Conservation (phyloP, 768 basidiomycete genomes). For the Kwoniella sp. region DNA sequence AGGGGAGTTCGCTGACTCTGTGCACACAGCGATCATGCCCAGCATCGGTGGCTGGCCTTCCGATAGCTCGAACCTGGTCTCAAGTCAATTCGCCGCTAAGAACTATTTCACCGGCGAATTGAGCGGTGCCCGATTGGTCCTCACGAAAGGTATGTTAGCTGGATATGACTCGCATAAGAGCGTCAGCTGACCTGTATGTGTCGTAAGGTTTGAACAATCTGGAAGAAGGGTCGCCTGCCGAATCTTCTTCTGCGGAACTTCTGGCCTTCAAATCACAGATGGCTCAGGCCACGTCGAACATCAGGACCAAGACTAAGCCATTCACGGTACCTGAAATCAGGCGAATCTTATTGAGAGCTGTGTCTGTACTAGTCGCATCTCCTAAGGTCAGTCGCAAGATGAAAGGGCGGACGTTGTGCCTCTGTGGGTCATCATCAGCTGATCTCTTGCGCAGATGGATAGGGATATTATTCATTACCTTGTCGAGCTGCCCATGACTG, state of each 20-base stretch:
- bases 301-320: constrained; percentile 70
- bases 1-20: background rate
- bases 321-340: constrained; percentile 80
- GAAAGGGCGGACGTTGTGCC: background rate
- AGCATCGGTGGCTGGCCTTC: constrained; percentile 64
- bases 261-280: constrained; percentile 69
- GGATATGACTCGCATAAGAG: no score
- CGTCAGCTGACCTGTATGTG: background rate
- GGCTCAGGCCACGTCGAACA: constrained; percentile 66
- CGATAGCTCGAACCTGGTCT: constrained; percentile 77
- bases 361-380: constrained; percentile 72
- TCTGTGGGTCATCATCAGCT: constrained; percentile 1
- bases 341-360: constrained; percentile 81
- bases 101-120: constrained; percentile 87
- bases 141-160: constrained; percentile 34
- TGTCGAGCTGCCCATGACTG: constrained; percentile 82
- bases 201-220: constrained; percentile 64
- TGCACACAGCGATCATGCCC: constrained; percentile 51
- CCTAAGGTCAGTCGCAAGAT: constrained; percentile 62
- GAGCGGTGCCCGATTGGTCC: constrained; percentile 63
- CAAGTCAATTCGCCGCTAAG: constrained; percentile 85
- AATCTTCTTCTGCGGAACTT: constrained; percentile 66
- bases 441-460: constrained; percentile 66
- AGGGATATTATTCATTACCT: constrained; percentile 82
- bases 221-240: constrained; percentile 65